Base-by-base conservation (phyloP, 176 grass and related monocot species). In the Eleusine indica region DNA sequence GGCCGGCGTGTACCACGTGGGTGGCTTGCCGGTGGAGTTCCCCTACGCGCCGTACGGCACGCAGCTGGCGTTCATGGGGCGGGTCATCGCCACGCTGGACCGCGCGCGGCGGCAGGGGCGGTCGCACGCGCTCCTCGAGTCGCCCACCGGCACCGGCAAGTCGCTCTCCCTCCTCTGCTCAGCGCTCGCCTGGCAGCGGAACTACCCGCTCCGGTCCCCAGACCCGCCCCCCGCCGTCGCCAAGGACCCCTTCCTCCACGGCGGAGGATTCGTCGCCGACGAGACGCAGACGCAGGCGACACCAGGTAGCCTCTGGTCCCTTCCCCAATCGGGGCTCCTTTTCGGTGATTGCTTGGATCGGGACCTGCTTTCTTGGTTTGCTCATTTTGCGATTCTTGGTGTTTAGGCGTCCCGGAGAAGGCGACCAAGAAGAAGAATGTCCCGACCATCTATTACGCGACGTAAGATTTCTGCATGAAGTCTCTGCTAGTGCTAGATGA, bases 41-140 rank as follows among this genome's bases (percentile, higher is more conserved):
- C 95, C 95, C 28, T 98, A 95, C 82, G 85, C 84, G 74, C 95
- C 95, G 21, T 98, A 98, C 76, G 95, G 95, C 3, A 86, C 90
- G 76, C 95, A 98, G 95, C 87, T 98, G 32, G 95, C 95, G 30
- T 98, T 98, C 95, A 98, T 98, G 92, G 92, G 92, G 0, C 90
- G 95, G 60, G 90, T 98, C 90, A 93, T 98, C 76, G 64, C 82
- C 76, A 93, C 92, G 62, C 90, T 98, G 47, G 90, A 93, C 67
- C 86, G 89, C 48, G 95, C 92, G 35, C 84, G 90, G 8, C 89
- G 93, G 40, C 91, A 98, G 85, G 91, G 96, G 14, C 87, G 79
- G 73, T 93, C 90, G 61, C 92, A 95, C 80, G 92, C 92, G 14
- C 89, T 98, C 49, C 87, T 98, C 68, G 96, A 98, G 89, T 98